These are phyloP conservation scores for Xylariaceae sp. DNA, from an alignment of 2,329 filamentous ascomycete species.

Conservation along the genomic window DNA sequence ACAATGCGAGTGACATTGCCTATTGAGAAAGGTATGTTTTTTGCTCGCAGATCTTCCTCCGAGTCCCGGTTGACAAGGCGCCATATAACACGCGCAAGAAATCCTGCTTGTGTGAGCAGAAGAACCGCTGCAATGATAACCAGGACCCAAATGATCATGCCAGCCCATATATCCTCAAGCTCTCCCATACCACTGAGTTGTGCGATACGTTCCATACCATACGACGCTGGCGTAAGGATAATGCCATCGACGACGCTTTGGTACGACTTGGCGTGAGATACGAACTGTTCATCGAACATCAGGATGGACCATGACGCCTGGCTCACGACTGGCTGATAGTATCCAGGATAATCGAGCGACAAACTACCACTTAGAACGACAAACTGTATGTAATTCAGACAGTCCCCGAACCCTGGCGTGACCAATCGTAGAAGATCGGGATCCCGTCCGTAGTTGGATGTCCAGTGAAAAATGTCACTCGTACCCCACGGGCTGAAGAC, in stretches of 20 bases:
- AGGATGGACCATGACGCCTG: constrained; percentile 84
- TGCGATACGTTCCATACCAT: constrained; percentile 74
- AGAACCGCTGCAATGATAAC: constrained; percentile 68
- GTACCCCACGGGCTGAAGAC: constrained; percentile 94
- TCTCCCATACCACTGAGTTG: constrained; percentile 78
- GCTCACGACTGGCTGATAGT: constrained; percentile 86
- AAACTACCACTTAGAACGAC: constrained; percentile 82
- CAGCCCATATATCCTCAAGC: constrained; percentile 82
- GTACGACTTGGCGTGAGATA: constrained; percentile 62
- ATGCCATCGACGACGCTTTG: constrained; percentile 75
- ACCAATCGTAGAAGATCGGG: constrained; percentile 87
- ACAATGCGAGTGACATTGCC: constrained; percentile 80
- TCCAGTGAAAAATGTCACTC: constrained; percentile 87
- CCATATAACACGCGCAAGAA: constrained; percentile 71
- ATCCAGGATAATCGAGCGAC: constrained; percentile 85
- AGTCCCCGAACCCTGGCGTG: constrained; percentile 94
- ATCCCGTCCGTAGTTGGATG: constrained; percentile 95
- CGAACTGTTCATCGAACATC: constrained; percentile 90
- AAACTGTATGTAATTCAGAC: constrained; percentile 95
- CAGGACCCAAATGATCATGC: constrained; percentile 87
- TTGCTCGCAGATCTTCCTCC: constrained; percentile 83
- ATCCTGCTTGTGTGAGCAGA: constrained; percentile 70
- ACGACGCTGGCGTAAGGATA: constrained; percentile 74
- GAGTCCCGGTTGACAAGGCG: constrained; percentile 66
- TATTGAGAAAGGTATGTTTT: constrained; percentile 83